Conservation (phyloP, 2,329 filamentous ascomycete species). For the Aspergillus ruber region DNA sequence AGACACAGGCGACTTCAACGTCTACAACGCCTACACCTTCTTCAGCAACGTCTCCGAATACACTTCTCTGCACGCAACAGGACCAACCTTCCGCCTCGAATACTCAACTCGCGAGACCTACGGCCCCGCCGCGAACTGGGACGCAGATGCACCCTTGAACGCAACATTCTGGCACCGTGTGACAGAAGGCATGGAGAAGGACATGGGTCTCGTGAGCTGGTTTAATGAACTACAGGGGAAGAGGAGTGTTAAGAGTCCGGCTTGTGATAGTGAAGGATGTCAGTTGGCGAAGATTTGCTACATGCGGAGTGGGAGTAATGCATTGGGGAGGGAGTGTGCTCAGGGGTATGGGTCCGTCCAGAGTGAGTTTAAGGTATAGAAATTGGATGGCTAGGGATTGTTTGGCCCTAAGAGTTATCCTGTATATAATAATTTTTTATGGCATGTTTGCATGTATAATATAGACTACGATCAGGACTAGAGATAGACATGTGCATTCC, state of each 20-base stretch:
- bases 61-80: conserved; percentile 31
- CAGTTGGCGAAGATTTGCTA: conserved; percentile 53
- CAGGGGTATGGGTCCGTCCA: conserved; percentile 45
- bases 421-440: background rate
- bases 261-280: conserved; percentile 48
- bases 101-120: conserved; percentile 49
- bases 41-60: conserved; percentile 47
- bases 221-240: conserved; percentile 51
- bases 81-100: conserved; percentile 45
- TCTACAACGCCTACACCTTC: conserved; percentile 51
- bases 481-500: background rate
- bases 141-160: conserved; percentile 46
- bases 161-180: conserved; percentile 55
- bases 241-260: conserved; percentile 44
- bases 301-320: conserved; percentile 51
- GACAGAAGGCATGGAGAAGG: conserved; percentile 51
- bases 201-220: conserved; percentile 42
- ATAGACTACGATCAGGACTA: background rate
- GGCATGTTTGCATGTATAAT: background rate
- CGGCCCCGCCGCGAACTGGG: conserved; percentile 40
- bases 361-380: conserved; percentile 23
- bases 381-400: too few relatives aligned
- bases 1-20: conserved; percentile 48
- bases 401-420: background rate
- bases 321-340: conserved; percentile 46